Conservation (phyloP, 305 asterid species). For the Fraxinus sp. region DNA sequence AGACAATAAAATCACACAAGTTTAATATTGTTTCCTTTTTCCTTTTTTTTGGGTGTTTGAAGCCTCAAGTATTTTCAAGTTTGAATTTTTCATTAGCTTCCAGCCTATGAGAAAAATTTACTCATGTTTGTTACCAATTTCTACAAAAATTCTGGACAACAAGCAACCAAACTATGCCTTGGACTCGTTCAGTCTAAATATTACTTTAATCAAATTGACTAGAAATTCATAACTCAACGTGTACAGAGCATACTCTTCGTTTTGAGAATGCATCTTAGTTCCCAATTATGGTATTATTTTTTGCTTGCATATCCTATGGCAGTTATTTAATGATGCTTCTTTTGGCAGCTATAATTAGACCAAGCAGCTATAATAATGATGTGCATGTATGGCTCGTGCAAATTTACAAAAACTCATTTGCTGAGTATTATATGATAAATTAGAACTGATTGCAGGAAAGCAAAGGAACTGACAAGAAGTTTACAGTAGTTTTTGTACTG, state of each 20-base stretch:
- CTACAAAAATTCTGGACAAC: not conserved
- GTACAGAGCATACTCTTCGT: not conserved
- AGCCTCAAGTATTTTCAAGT: not conserved
- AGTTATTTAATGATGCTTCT: not conserved
- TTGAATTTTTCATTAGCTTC: not conserved
- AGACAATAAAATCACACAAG: not conserved
- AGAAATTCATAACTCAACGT: not conserved
- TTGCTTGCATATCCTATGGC: not conserved
- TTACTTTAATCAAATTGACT: not conserved
- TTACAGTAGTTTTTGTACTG: conserved; percentile 49
- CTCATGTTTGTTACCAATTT: not conserved
- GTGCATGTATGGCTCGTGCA: not conserved
- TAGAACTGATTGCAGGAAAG: conserved; percentile 33
- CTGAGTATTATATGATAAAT: not conserved
- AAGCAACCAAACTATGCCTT: not conserved
- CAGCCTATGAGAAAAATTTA: not conserved
- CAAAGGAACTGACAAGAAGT: conserved; percentile 37
- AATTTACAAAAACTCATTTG: not conserved
- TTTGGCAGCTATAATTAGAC: not conserved
- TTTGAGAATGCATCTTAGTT: not conserved
- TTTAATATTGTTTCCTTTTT: not conserved
- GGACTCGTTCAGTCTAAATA: not conserved
- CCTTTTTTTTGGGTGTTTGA: not conserved
- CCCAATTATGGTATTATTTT: not conserved
- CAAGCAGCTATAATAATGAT: not conserved